Evolutionary conservation across 176 grass and related monocot species (phyloP), one percentile per base, ranked within the genome.

Genomic region (Rhynchospora breviuscula): DNA sequence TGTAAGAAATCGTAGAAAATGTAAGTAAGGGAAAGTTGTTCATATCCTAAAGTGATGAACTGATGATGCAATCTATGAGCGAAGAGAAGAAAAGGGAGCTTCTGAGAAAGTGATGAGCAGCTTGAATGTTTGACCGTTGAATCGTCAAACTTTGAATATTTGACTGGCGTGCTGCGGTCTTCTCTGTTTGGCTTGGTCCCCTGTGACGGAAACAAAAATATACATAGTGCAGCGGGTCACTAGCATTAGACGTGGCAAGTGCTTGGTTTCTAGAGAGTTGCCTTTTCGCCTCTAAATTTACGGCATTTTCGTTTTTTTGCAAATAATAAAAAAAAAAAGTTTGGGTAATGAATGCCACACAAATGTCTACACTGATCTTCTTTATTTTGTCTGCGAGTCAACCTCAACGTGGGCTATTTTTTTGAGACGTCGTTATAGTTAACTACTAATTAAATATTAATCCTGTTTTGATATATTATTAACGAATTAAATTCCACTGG

Each of bases 91-190:
- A 74, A 4, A 21, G 84, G 26, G 35, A 73, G 31, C 79, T 78
- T 82, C 88, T 59, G n/a, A 33, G 76, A 64, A 78, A 80, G 79
- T 71, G 78, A 83, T 44, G 18, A 43, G 29, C 25, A 49, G 66
- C 10, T 80, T 33, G 64, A 84, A 87, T 44, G 1, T 84, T 84
- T 90, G 88, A 90, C 88, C 72, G 80, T 84, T 84, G 85, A 90
- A 23, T 52, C 12, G 74, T 90, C 88, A 69, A 84, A 72, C 1
- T 51, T 90, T 70, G 63, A 80, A 78, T 72, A 64, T 87, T 81
- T 87, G 88, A 90, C 88, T 59, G 81, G 63, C 64, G 81, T 81
- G 70, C 67, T 53, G 6, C 18, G 17, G 71, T 57, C 56, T 35
- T 79, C 74, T 76, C 43, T 23, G 13, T 13, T 18, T 4, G 11